Percentiles rank a stretch among this genome's conserved stretches.
Conservation (phyloP, 1,284 basidiomycete species). For the Cutaneotrichosporon arboriforme region DNA sequence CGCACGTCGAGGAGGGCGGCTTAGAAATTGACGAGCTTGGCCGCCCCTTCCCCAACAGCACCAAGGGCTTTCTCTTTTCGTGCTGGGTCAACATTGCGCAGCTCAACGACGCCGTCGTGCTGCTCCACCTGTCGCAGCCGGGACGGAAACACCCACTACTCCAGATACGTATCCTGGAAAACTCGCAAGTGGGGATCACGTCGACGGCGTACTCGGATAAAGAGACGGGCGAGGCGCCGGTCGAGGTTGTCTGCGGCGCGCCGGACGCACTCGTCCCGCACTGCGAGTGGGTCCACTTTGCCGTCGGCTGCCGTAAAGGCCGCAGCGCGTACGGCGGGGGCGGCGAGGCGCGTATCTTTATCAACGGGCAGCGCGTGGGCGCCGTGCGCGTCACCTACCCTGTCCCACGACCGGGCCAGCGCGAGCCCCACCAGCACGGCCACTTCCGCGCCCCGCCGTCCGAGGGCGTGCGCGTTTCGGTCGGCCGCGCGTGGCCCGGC, state of each 20-base stretch:
- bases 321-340: constrained; percentile 12
- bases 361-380: constrained; percentile 40
- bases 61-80: constrained; percentile 42
- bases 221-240: constrained; percentile 8
- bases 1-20: constrained; percentile 27
- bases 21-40: constrained; percentile 35
- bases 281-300: constrained; percentile 45
- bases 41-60: constrained; percentile 32
- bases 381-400: constrained; percentile 38
- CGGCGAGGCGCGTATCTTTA: constrained; percentile 37
- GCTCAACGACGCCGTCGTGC: constrained; percentile 37
- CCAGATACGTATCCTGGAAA: constrained; percentile 42
- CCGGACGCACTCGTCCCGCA: constrained; percentile 45
- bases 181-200: constrained; percentile 44
- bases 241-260: constrained; percentile 39
- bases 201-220: constrained; percentile 17
- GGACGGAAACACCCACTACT: constrained; percentile 22
- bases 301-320: constrained; percentile 34
- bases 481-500: constrained; percentile 6
- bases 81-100: constrained; percentile 43
- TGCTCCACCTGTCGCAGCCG: constrained; percentile 36
- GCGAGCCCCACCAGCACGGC: not conserved
- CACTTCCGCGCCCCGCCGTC: constrained; percentile 10
- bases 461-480: constrained; percentile 9
- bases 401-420: constrained; percentile 14